phyloP scores from a whole-genome alignment of 2,329 filamentous ascomycete species.

The Sphaerostilbella broomeana region DNA sequence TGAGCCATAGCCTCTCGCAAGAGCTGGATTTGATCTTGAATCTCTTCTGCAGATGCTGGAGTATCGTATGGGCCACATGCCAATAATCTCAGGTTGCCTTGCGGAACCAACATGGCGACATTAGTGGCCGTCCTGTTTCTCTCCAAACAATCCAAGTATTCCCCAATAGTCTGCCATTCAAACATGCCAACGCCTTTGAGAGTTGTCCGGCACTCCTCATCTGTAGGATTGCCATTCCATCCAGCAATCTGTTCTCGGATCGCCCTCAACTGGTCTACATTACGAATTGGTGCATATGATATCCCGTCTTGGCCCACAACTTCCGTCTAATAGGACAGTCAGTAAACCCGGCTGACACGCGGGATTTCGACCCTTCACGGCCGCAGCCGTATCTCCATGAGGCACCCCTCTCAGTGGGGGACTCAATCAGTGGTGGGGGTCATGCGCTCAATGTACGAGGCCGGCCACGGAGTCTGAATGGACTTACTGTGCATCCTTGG shows the following conservation, averaged over 20 bases:
- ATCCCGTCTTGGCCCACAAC: conserved; percentile 22
- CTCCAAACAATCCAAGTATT: conserved; percentile 20
- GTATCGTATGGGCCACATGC: conserved; percentile 20
- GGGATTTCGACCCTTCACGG: too few species aligned
- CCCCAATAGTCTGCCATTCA: conserved; percentile 19
- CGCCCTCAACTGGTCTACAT: conserved; percentile 13
- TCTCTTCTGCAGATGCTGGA: conserved; percentile 14
- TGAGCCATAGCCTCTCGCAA: conserved; percentile 18
- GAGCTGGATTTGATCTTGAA: conserved; percentile 17
- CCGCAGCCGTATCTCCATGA: too few species aligned
- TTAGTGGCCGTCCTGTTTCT: conserved; percentile 19
- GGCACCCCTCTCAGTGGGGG: conserved; percentile 2
- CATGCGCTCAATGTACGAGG: too few species aligned
- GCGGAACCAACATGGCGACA: conserved; percentile 20
- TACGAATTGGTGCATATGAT: conserved; percentile 19
- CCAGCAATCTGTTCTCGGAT: conserved; percentile 21
- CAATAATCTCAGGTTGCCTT: conserved; percentile 20
- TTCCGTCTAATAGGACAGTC: conserved; percentile 15
- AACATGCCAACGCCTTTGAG: conserved; percentile 16
- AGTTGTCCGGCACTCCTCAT: conserved; percentile 17
- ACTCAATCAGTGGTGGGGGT: conserved; percentile 3
- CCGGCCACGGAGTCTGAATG: neutral
- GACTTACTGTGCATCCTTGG: conserved; percentile 20
- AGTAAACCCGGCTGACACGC: too few species aligned
- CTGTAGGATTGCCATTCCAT: conserved; percentile 21